Evolutionary conservation across 768 basidiomycete genomes (phyloP), one percentile per base, ranked within the genome.

Genomic region (Boletus sp.): DNA sequence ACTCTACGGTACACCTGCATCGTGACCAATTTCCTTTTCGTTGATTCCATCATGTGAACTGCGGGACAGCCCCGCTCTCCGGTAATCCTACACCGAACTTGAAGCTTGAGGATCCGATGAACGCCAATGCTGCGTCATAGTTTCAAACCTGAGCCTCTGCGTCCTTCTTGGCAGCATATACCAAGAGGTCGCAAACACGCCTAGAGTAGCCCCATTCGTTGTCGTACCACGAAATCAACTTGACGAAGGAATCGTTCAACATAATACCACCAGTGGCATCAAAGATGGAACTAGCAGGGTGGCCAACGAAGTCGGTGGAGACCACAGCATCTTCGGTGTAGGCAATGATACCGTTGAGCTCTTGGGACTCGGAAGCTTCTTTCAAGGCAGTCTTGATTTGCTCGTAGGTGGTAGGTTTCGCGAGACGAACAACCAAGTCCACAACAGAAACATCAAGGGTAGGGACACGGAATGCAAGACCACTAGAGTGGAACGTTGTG

Each of bases 391-490:
- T 72, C 84, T 95, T 97, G 87, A 99, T 97, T 58, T 91, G 80
- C 3, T 94, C 91, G 78, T 98, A 99, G 28, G 83, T 72, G 7
- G 94, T 87, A 53, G 75, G 64, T 80, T 92, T 97, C 78, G 92
- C 89, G 66, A 91, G 80, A 68, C 96, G 92, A 66, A 87, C 92
- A 64, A 95, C 93, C 63, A 99, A 87, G 78, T 99, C 96, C 72
- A 98, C 95, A 66, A 98, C 96, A 65, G 96, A 98, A 66, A 98
- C 96, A 68, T 98, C 91, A 68, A 90, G 79, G 58, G 92, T 95
- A 64, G 96, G 96, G 57, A 98, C 89, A 79, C 96, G 96, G 94
- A 99, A 98, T 47, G 96, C 65, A 71, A 98, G 88, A 76, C 96
- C 92, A 56, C 90, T 92, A 7, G 6, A 42, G 24, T 17, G 17